Base-by-base conservation (phyloP, 208 protist species). In the Vickermania spadyakhi region DNA sequence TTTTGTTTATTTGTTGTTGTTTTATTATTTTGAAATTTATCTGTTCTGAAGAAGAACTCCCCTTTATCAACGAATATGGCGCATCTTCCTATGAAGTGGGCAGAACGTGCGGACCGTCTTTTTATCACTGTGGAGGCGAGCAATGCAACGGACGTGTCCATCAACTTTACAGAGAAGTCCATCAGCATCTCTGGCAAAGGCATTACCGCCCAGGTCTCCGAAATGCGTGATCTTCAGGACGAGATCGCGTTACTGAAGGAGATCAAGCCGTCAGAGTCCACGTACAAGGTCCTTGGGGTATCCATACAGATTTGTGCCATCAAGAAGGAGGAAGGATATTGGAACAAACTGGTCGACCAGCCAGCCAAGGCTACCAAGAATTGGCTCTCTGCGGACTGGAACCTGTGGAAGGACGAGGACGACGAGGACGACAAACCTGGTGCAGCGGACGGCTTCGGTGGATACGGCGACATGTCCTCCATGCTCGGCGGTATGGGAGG, bases 361-460 rank as follows among this genome's bases (percentile, higher is more conserved):
- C 74, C 82, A 21, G 72, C 68, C 28, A 82, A 80, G 70, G 64
- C 70, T 36, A 91, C 84, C 1, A 88, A 90, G 73, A 68, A 65
- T 5, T 95, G 88, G 88, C 77, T 95, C 7, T 88, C 84, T 7
- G 84, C 72, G 4, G 88, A 95, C 73, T 95, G 88, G 85, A 95
- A 92, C 72, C 75, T 95, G 18, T 95, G 88, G 88, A 92, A 95
- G 73, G 88, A 95, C 60, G 88, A 95, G 67, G 84, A 95, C 61
- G 88, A 92, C 56, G 82, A 79, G 54, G 88, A 81, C 25, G 81
- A 86, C 45, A 68, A 68, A 22, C 11, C 36, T 45, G 62, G 66
- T 28, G 68, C 66, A 26, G 75, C 73, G 28, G 64, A 73, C 52
- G 79, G 78, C 73, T 91, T 92, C 56, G 84, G 84, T 57, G 85